phyloP scores from a whole-genome alignment of 306 rosid genomes.

The Erythrophleum fordii region DNA sequence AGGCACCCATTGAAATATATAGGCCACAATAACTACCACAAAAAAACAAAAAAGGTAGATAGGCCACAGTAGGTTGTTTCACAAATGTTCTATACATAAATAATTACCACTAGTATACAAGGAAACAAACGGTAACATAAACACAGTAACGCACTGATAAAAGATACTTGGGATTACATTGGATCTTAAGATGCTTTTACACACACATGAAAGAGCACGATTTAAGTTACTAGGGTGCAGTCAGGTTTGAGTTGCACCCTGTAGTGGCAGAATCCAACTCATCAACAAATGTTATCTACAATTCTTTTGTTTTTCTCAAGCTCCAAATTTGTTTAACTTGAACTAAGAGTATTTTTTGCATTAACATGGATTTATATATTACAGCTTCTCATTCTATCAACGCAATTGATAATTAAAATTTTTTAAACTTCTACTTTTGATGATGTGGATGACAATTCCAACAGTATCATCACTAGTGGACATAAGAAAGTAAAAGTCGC shows the following conservation, averaged over 20 bases:
- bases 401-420: conserved; percentile 21
- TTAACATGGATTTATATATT: conserved; percentile 3
- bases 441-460: conserved; percentile 15
- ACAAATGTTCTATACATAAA: neutral
- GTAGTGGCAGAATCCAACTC: conserved; percentile 24
- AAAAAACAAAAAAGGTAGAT: neutral
- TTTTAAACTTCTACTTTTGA: neutral
- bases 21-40: neutral
- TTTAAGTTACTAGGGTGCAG: conserved; percentile 10
- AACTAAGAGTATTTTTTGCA: neutral
- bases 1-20: conserved; percentile 33
- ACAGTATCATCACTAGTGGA: conserved; percentile 1
- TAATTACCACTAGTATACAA: conserved; percentile 1
- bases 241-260: neutral
- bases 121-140: conserved; percentile 11
- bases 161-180: neutral
- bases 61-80: neutral
- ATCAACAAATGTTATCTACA: conserved; percentile 14
- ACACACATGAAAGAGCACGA: neutral
- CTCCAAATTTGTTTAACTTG: conserved; percentile 12
- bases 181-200: conserved; percentile 5
- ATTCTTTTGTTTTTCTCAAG: neutral
- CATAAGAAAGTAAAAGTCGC: conserved; percentile 13
- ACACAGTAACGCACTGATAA: conserved; percentile 1
- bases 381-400: conserved; percentile 26